These are phyloP conservation scores for thale cress (Arabidopsis thaliana) DNA, from an alignment of 345 rosid species.

Conservation along the genomic window TAIR10.1 NC_003075.7:2266501-2267000, in stretches of 20 bases:
- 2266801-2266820: background rate
- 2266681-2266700: slow-evolving; percentile 69
- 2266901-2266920: background rate
- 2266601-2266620: background rate
- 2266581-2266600: background rate
- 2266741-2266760: slow-evolving; percentile 62
- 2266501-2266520: background rate
- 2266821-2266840: background rate
- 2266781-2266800: background rate
- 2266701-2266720: slow-evolving; percentile 57
- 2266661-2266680: slow-evolving; percentile 47
- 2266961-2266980: background rate
- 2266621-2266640: background rate
- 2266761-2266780: slow-evolving; percentile 50
- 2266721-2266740: slow-evolving; percentile 68
- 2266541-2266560: too few species aligned
- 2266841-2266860: background rate
- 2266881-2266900: background rate
- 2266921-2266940: background rate
- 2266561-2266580: background rate
- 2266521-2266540: background rate
- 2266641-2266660: too few species aligned
- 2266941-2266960: background rate
- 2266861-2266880: background rate
- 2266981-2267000: background rate